Base-by-base conservation (phyloP, 129 eudicot genomes). In the Daucus carota region DNA sequence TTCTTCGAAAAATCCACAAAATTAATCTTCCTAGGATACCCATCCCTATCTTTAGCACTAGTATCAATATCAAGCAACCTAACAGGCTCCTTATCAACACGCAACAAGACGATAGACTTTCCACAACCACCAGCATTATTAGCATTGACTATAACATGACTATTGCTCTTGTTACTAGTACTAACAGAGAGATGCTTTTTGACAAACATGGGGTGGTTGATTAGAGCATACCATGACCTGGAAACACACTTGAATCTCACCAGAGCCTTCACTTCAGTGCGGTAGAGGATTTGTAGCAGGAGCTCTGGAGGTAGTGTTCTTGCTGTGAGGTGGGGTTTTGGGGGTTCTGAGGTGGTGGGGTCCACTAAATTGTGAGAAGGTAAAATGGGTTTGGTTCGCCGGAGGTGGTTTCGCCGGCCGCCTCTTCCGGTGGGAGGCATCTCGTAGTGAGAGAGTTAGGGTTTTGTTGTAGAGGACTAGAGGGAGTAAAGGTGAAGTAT, bases 201-300 rank as follows among this genome's bases (percentile, higher is more conserved):
- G n/a, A n/a, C n/a, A n/a, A n/a, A 0, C 6, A 40, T 3, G 43
- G 7, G 65, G 24, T 57, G 65, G 0, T 57, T 57, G 10, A 57
- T 57, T 1, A 57, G 65, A 57, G 32, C 65, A 57, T 57, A 57
- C 65, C 65, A 57, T 57, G 65, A 57, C 65, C 24, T 57, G 28
- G 16, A 57, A 57, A 57, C 65, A 57, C 65, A 57, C 65, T n/a
- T 57, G 4, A 57, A 57, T 57, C 65, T 57, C 65, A 57, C 65
- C 28, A 57, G 31, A n/a, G 65, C n/a, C 29, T 57, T 57, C 65
- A 57, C 65, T n/a, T 57, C 15, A 9, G 31, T 57, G 28, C 65
- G 28, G 31, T 10, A 57, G 32, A 57, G 29, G 9, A 57, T 6
- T 57, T 57, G 31, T 8, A 57, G 65, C 6, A 57, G 31, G 0